Evolutionary conservation across 768 basidiomycete species (phyloP), one percentile per base, ranked within the genome.

Genomic region (Neoboletus brunneissimus): DNA sequence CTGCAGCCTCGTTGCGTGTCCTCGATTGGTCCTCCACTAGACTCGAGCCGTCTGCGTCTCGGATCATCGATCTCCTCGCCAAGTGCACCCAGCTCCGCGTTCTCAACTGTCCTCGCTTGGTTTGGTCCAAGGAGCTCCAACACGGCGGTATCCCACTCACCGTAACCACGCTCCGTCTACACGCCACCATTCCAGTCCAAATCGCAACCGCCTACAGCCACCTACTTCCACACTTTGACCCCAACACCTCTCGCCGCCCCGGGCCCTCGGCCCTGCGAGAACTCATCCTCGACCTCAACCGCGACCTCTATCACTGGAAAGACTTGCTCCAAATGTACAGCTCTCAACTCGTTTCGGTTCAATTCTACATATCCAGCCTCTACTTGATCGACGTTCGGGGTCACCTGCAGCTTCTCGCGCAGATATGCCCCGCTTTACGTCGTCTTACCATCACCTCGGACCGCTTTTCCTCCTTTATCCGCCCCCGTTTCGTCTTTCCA

Each of bases 1-100:
- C 58, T 13, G 63, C 65, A 4, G 23, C 54, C 0, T 66, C 63
- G 25, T 38, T 70, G 41, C 55, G 57, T 13, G 63, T 67, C 40
- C 49, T 70, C 6, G 61, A 70, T 34, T 66, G 60, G 61, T 53
- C 57, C 2, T 40, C 44, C 2, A 16, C 20, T 16, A 10, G 16
- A 27, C 40, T 45, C 8, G n/a, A 35, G 4, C 62, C 57, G 0
- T 38, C 34, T 8, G 0, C 16, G 0, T 11, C 2, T 18, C 41
- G 25, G 4, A 31, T 60, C 1, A 8, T 16, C 2, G 35, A 48
- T 13, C 32, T 70, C 22, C 41, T 70, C 6, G 23, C 41, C 12
- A 44, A 48, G 35, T 60, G 60, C 31, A 55, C 55, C 8, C 58
- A 57, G 20, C 60, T 71, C 42, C 65, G 53, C 12, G 27, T 66